Evolutionary conservation across 371 early-diverging fungal species (phyloP).

Genomic region (Entomophthora muscae): DNA sequence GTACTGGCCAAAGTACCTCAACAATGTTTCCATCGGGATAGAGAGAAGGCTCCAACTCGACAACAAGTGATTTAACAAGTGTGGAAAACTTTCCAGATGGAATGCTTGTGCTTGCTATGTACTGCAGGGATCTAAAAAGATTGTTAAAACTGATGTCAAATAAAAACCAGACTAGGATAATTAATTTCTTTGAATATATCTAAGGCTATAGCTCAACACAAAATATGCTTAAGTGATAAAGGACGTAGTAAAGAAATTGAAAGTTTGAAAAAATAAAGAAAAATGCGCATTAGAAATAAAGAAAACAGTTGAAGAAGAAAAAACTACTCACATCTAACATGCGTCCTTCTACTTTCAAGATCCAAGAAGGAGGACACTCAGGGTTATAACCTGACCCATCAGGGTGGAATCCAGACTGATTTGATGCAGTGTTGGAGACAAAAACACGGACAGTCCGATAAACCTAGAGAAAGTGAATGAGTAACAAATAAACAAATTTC

Average conservation of each 20-base stretch:
- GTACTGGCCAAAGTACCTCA: slow-evolving; percentile 24
- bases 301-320: not conserved
- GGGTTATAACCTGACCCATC: slow-evolving; percentile 29
- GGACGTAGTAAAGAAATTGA: not conserved
- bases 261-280: not conserved
- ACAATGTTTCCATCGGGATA: slow-evolving; percentile 49
- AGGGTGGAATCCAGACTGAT: slow-evolving; percentile 32
- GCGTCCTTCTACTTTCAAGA: slow-evolving; percentile 75
- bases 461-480: slow-evolving; percentile 28
- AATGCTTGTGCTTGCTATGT: slow-evolving; percentile 23
- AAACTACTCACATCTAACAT: slow-evolving; percentile 16
- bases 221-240: not conserved
- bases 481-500: too few relatives aligned
- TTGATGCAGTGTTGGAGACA: slow-evolving; percentile 65
- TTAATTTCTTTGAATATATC: not conserved
- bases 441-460: slow-evolving; percentile 76
- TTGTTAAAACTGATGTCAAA: not conserved
- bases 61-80: slow-evolving; percentile 56
- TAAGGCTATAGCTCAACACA: not conserved
- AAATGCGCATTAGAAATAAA: not conserved
- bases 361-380: slow-evolving; percentile 68
- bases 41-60: slow-evolving; percentile 61
- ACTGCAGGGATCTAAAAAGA: not conserved
- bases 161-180: not conserved
- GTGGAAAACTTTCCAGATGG: slow-evolving; percentile 58